These are phyloP conservation scores for Apophysomyces trapeziformis DNA, from an alignment of 371 early-diverging fungal species.

Conservation along the genomic window DNA sequence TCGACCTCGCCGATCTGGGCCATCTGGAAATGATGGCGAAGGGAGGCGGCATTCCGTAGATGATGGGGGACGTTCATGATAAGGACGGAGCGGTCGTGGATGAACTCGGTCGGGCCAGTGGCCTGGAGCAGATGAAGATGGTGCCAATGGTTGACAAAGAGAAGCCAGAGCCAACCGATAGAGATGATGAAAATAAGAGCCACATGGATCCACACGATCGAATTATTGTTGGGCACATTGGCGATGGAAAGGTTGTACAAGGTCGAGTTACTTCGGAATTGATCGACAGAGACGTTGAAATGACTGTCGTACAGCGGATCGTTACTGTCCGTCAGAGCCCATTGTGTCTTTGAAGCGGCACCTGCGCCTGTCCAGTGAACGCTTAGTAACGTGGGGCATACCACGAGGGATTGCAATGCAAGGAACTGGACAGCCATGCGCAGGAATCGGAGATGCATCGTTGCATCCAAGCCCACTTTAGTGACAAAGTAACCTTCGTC, in stretches of 20 bases:
- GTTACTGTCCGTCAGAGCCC: constrained; percentile 15
- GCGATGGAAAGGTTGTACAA: constrained; percentile 46
- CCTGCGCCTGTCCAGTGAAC: constrained; percentile 48
- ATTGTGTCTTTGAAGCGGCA: not conserved
- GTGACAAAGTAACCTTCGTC: constrained; percentile 50
- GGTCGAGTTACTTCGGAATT: constrained; percentile 44
- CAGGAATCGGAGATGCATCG: constrained; percentile 72
- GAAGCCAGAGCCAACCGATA: constrained; percentile 50
- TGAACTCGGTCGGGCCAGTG: constrained; percentile 13
- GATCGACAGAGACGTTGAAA: constrained; percentile 7
- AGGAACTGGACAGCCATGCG: constrained; percentile 66
- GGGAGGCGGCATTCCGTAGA: constrained; percentile 38
- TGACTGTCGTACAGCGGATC: constrained; percentile 21
- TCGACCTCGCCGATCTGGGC: constrained; percentile 47
- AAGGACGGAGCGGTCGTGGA: constrained; percentile 37
- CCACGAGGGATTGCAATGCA: constrained; percentile 43
- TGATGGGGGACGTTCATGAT: constrained; percentile 41
- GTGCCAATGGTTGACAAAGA: constrained; percentile 54
- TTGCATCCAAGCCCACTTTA: constrained; percentile 68
- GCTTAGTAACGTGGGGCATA: constrained; percentile 55
- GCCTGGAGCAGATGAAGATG: constrained; percentile 42
- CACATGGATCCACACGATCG: constrained; percentile 51
- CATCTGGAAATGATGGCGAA: constrained; percentile 37
- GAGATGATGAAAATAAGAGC: constrained; percentile 41
- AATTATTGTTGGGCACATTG: constrained; percentile 36